Conservation (phyloP, 2,329 filamentous ascomycete species). For the Lojkania enalia region DNA sequence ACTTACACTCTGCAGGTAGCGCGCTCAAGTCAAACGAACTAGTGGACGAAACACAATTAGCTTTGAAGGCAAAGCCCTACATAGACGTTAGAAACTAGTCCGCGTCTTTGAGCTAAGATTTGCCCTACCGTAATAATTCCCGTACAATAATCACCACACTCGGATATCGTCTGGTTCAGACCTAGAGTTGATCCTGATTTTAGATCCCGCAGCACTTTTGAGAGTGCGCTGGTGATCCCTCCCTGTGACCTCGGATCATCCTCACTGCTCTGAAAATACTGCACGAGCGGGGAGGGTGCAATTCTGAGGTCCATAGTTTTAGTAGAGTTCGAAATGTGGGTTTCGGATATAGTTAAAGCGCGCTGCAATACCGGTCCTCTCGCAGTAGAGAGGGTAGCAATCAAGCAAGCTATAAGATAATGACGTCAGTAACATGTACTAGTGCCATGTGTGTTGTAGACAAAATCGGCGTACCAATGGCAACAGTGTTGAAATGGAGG, state of each 20-base stretch:
- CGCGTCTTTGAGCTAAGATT: not conserved
- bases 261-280: constrained; percentile 14
- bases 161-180: constrained; percentile 2
- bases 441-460: not conserved
- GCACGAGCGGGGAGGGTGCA: constrained; percentile 14
- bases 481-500: constrained; percentile 23
- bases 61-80: constrained; percentile 19
- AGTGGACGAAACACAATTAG: constrained; percentile 8
- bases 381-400: constrained; percentile 14
- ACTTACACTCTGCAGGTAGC: constrained; percentile 12
- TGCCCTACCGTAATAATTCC: constrained; percentile 14
- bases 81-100: not conserved
- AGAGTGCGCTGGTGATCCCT: constrained; percentile 12
- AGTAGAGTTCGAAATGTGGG: not conserved
- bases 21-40: constrained; percentile 12
- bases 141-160: constrained; percentile 19
- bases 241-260: constrained; percentile 13
- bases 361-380: constrained; percentile 29
- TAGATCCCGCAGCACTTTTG: constrained; percentile 8
- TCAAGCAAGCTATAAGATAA: constrained; percentile 14
- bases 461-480: constrained; percentile 15
- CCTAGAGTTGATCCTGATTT: constrained; percentile 7
- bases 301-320: constrained; percentile 14
- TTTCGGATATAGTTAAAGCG: constrained; percentile 13
- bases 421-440: not conserved